phyloP scores from a whole-genome alignment of 2,329 filamentous ascomycete species.

The Aspergillaceae sp. region DNA sequence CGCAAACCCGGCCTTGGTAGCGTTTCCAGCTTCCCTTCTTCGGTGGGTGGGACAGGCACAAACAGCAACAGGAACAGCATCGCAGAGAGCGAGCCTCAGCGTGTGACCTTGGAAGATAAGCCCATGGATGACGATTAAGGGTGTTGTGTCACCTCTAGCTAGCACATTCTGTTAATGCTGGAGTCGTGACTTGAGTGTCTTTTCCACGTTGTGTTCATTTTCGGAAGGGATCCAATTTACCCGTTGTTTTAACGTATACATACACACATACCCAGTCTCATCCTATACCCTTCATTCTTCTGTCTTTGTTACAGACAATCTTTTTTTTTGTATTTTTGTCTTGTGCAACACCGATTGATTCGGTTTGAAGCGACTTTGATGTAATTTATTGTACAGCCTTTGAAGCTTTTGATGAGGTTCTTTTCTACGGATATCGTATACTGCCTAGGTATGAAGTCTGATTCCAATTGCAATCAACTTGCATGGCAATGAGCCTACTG shows the following conservation, averaged over 20 bases:
- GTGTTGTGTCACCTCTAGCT: no score
- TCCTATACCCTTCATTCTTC: constrained; percentile 9
- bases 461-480: background rate
- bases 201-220: background rate
- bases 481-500: no score
- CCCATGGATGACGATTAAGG: constrained; percentile 61
- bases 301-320: background rate
- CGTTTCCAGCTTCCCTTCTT: constrained; percentile 24
- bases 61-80: constrained; percentile 29
- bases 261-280: constrained; percentile 9
- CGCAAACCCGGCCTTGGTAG: constrained; percentile 42
- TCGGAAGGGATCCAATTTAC: background rate
- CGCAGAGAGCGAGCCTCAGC: constrained; percentile 32
- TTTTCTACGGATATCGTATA: constrained; percentile 1
- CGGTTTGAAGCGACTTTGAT: constrained; percentile 4
- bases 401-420: background rate
- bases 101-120: constrained; percentile 63
- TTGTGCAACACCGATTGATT: background rate
- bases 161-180: no score
- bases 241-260: no score
- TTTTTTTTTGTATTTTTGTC: background rate
- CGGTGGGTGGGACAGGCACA: constrained; percentile 15
- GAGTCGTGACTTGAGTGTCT: no score
- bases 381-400: constrained; percentile 7
- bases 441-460: background rate